These are phyloP conservation scores for Symbiodinium pilosum DNA, from an alignment of 73 alveolate genomes.

Conservation along the genomic window DNA sequence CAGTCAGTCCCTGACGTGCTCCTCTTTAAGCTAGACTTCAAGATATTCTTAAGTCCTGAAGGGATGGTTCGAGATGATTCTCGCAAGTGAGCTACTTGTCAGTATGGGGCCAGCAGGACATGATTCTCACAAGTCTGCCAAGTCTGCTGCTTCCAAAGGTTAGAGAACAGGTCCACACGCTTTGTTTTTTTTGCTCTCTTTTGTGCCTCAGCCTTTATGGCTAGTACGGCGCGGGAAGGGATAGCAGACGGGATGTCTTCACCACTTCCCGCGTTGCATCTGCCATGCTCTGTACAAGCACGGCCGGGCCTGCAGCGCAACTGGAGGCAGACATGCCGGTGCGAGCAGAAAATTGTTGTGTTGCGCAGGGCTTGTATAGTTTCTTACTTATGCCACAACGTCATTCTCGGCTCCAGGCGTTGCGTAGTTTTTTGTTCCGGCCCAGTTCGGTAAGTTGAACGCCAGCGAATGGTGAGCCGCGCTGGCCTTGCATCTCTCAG, in stretches of 20 bases:
- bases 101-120: too few relatives aligned
- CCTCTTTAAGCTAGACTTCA: too few relatives aligned
- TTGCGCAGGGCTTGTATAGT: not conserved
- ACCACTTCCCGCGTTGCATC: not conserved
- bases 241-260: not conserved
- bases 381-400: too few relatives aligned
- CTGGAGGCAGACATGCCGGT: not conserved
- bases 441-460: not conserved
- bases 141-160: too few relatives aligned
- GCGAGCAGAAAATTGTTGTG: not conserved
- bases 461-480: slow-evolving; percentile 5
- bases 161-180: too few relatives aligned
- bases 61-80: too few relatives aligned
- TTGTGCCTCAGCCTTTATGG: not conserved
- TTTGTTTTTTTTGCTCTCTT: too few relatives aligned
- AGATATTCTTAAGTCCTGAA: too few relatives aligned
- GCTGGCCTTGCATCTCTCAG: not conserved
- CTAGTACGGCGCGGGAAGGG: not conserved
- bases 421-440: not conserved
- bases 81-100: too few relatives aligned
- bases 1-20: too few relatives aligned
- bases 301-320: not conserved
- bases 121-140: too few relatives aligned
- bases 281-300: not conserved
- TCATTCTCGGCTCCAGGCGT: not conserved